Evolutionary conservation across 2,329 filamentous ascomycete species (phyloP).

Genomic region (Alternaria burnsii): DNA sequence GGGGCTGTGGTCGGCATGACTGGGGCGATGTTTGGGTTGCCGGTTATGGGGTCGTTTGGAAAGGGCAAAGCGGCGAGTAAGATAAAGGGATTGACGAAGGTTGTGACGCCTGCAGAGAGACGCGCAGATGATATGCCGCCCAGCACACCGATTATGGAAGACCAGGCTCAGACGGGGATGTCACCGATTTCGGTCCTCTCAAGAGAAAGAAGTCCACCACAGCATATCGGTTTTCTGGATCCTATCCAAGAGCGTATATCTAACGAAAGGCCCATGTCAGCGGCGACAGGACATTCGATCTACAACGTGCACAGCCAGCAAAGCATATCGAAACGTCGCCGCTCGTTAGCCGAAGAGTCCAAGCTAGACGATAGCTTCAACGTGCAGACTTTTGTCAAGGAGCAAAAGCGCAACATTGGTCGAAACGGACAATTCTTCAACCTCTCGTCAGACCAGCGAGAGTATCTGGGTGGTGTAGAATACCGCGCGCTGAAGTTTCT

Average conservation of each 20-base stretch:
- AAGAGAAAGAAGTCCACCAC: conserved; percentile 17
- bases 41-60: conserved; percentile 33
- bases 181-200: conserved; percentile 16
- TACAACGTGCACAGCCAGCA: conserved; percentile 29
- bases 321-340: conserved; percentile 24
- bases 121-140: conserved; percentile 14
- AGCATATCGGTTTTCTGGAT: conserved; percentile 34
- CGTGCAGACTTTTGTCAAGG: conserved; percentile 31
- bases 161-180: conserved; percentile 8
- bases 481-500: conserved; percentile 34
- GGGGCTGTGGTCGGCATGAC: conserved; percentile 32
- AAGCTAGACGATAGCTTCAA: conserved; percentile 27
- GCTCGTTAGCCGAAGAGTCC: conserved; percentile 26
- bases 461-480: conserved; percentile 33
- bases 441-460: conserved; percentile 30
- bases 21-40: conserved; percentile 33
- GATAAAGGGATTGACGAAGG: conserved; percentile 11
- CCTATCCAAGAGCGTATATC: conserved; percentile 25
- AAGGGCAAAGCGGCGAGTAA: conserved; percentile 21
- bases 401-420: conserved; percentile 34
- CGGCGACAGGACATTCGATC: conserved; percentile 31
- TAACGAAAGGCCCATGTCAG: conserved; percentile 26
- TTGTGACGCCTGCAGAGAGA: conserved; percentile 9
- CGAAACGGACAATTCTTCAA: conserved; percentile 33
- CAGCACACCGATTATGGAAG: conserved; percentile 11